Evolutionary conservation across 2,329 filamentous ascomycete species (phyloP).

Genomic region (Albophoma yamanashiensis): DNA sequence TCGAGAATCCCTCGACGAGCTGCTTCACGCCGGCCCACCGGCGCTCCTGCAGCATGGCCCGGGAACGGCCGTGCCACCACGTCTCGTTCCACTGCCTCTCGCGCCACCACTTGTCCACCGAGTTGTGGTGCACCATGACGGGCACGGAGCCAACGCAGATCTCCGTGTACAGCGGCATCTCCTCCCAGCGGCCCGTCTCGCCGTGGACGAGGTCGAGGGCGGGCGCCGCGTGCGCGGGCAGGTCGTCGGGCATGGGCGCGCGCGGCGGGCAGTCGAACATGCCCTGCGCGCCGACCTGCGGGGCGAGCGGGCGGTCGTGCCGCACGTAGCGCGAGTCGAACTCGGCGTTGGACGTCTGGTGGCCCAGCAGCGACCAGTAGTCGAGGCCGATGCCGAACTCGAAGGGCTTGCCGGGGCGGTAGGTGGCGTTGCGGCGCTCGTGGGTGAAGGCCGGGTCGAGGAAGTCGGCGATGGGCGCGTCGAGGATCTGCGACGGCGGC

Average conservation of each 20-base stretch:
- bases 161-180: conserved; percentile 15
- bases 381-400: conserved; percentile 17
- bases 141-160: conserved; percentile 16
- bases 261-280: conserved; percentile 11
- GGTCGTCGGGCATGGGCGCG: conserved; percentile 7
- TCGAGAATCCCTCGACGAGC: conserved; percentile 7
- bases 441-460: conserved; percentile 15
- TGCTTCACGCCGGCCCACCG: conserved; percentile 4
- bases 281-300: conserved; percentile 10
- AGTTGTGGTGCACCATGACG: conserved; percentile 18
- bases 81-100: conserved; percentile 12
- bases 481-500: conserved; percentile 6
- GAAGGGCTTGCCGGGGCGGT: conserved; percentile 9
- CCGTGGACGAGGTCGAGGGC: conserved; percentile 2
- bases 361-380: conserved; percentile 15
- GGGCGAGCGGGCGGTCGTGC: conserved; percentile 7
- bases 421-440: conserved; percentile 8
- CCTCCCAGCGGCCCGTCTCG: conserved; percentile 10
- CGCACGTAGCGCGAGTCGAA: conserved; percentile 13
- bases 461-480: conserved; percentile 7
- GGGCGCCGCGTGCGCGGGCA: conserved; percentile 1
- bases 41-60: conserved; percentile 9
- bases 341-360: conserved; percentile 13
- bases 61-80: conserved; percentile 13
- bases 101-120: conserved; percentile 9